These are phyloP conservation scores for Ceratonia siliqua DNA, from an alignment of 306 rosid genomes.

Conservation along the genomic window DNA sequence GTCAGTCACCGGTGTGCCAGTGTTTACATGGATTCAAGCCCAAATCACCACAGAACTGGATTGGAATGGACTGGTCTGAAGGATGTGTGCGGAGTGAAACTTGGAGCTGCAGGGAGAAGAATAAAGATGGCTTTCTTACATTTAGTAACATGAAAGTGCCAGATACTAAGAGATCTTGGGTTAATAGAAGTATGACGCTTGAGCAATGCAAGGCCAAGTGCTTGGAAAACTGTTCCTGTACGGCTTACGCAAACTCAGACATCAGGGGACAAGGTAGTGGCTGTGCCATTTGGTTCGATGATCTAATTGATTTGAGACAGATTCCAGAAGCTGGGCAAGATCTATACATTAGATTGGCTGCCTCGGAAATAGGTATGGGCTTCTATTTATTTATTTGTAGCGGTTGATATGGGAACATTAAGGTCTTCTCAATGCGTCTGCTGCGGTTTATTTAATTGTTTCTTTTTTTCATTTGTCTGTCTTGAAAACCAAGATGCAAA, in stretches of 20 bases:
- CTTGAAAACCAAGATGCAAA: neutral
- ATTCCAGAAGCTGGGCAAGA: conserved; percentile 40
- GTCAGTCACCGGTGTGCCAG: conserved; percentile 33
- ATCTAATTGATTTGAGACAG: conserved; percentile 45
- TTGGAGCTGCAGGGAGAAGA: conserved; percentile 36
- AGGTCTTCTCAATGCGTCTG: too few relatives aligned
- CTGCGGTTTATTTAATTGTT: neutral
- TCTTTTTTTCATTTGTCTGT: neutral
- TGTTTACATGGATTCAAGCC: conserved; percentile 55
- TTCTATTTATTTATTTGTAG: too few relatives aligned
- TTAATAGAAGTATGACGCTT: conserved; percentile 41
- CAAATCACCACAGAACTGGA: conserved; percentile 37
- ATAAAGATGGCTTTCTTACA: conserved; percentile 40
- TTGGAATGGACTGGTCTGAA: neutral
- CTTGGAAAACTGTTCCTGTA: conserved; percentile 52
- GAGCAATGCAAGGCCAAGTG: conserved; percentile 54
- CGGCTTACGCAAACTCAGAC: conserved; percentile 49
- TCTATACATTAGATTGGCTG: conserved; percentile 42
- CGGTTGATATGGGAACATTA: too few relatives aligned
- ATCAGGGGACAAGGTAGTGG: conserved; percentile 54
- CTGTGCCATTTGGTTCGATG: conserved; percentile 59
- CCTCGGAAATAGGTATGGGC: conserved; percentile 41
- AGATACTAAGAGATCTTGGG: conserved; percentile 44
- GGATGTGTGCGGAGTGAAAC: conserved; percentile 44
- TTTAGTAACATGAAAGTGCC: conserved; percentile 42